Conservation (phyloP, 1,284 basidiomycete species). For the Singerocomus inundabilis region DNA sequence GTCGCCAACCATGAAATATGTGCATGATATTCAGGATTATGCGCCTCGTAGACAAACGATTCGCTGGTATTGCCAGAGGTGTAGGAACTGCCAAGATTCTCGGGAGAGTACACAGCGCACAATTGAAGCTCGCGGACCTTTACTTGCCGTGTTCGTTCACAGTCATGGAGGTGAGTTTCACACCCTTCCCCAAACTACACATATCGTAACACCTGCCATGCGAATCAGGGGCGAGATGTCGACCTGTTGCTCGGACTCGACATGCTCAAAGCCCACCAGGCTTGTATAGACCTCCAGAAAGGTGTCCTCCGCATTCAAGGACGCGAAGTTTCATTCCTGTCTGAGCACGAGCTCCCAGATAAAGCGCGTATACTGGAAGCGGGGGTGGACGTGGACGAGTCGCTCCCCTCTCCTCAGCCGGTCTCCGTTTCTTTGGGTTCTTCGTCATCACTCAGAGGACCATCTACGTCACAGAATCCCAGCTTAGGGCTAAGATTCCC, state of each 20-base stretch:
- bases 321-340: slow-evolving; percentile 82
- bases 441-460: slow-evolving; percentile 10
- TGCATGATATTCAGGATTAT: slow-evolving; percentile 61
- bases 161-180: slow-evolving; percentile 76
- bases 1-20: background rate
- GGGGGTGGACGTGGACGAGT: slow-evolving; percentile 20
- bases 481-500: slow-evolving; percentile 46
- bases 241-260: slow-evolving; percentile 95
- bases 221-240: slow-evolving; percentile 74
- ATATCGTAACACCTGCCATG: background rate
- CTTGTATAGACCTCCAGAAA: slow-evolving; percentile 90
- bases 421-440: slow-evolving; percentile 9
- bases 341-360: slow-evolving; percentile 94
- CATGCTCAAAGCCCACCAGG: slow-evolving; percentile 98
- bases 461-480: slow-evolving; percentile 9
- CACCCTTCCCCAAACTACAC: background rate
- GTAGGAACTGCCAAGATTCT: slow-evolving; percentile 96
- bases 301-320: slow-evolving; percentile 87
- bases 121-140: slow-evolving; percentile 84
- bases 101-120: slow-evolving; percentile 91
- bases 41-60: slow-evolving; percentile 88
- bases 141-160: slow-evolving; percentile 91
- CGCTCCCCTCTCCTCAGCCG: slow-evolving; percentile 16
- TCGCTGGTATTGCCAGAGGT: slow-evolving; percentile 89
- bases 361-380: slow-evolving; percentile 55